phyloP scores from a whole-genome alignment of 2,329 filamentous ascomycete genomes.

The Diaporthe ampelina region DNA sequence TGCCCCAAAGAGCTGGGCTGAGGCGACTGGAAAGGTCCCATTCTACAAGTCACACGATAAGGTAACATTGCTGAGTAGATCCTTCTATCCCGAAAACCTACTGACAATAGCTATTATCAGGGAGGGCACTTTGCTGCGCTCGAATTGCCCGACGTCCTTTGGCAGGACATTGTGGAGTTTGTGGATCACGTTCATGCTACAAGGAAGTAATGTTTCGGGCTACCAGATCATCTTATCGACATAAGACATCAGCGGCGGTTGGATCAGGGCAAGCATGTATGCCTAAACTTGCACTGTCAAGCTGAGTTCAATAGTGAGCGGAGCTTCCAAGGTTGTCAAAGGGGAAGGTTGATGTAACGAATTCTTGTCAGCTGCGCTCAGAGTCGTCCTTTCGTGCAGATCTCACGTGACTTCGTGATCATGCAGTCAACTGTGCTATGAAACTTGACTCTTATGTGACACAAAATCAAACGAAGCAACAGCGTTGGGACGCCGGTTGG shows the following conservation, averaged over 20 bases:
- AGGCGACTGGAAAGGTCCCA: constrained; percentile 42
- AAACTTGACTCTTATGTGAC: too few relatives aligned
- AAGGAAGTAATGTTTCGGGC: not conserved
- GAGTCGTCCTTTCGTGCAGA: too few relatives aligned
- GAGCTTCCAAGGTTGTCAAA: not conserved
- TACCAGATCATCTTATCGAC: not conserved
- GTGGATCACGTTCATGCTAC: constrained; percentile 34
- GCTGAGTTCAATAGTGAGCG: not conserved
- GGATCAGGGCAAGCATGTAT: not conserved
- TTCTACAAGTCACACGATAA: constrained; percentile 39
- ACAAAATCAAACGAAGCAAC: too few relatives aligned
- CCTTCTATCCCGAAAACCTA: not conserved
- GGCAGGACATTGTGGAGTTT: constrained; percentile 61
- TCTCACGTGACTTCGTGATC: too few relatives aligned
- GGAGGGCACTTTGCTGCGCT: constrained; percentile 69
- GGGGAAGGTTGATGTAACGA: not conserved
- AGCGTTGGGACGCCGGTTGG: too few relatives aligned
- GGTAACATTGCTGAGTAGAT: constrained; percentile 29
- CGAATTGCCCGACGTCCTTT: constrained; percentile 56
- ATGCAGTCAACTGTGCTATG: too few relatives aligned
- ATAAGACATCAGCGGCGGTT: too few relatives aligned
- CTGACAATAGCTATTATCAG: constrained; percentile 17
- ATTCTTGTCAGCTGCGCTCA: not conserved
- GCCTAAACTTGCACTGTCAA: not conserved
- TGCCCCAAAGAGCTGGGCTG: constrained; percentile 53